Conservation (phyloP, 148 eudicot genomes). For the Vaccinium vitisidaea region DNA sequence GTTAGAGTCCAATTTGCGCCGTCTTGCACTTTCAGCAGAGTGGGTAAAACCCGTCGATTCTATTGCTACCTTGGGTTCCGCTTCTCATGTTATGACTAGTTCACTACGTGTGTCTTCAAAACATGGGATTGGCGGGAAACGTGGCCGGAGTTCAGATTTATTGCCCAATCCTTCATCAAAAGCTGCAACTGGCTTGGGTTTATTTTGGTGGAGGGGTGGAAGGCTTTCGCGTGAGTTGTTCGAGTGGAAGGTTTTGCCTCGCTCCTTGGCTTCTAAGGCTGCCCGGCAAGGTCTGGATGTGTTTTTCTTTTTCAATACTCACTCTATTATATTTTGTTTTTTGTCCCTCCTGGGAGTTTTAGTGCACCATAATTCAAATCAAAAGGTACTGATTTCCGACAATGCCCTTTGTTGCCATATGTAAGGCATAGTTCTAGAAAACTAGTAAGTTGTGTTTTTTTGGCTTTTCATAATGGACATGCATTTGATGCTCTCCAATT, state of each 20-base stretch:
- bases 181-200: conserved; percentile 54
- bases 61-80: conserved; percentile 67
- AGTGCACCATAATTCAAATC: not conserved
- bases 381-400: not conserved
- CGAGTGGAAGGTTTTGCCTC: conserved; percentile 85
- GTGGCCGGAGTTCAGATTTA: conserved; percentile 35
- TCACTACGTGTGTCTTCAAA: conserved; percentile 50
- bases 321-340: not conserved
- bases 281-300: conserved; percentile 76
- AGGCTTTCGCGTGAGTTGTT: conserved; percentile 68
- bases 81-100: conserved; percentile 55
- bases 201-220: conserved; percentile 99
- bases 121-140: conserved; percentile 49
- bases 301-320: not conserved
- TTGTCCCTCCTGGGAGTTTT: not conserved
- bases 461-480: not conserved
- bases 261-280: conserved; percentile 62
- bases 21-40: conserved; percentile 63
- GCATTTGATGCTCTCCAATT: not conserved
- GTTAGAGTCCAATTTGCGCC: conserved; percentile 80
- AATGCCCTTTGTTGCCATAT: not conserved
- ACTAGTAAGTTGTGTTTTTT: not conserved
- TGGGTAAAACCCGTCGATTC: conserved; percentile 86
- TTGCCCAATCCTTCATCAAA: conserved; percentile 38
- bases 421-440: not conserved